phyloP scores from a whole-genome alignment of 345 rosid genomes.

The Aquilaria sinensis region DNA sequence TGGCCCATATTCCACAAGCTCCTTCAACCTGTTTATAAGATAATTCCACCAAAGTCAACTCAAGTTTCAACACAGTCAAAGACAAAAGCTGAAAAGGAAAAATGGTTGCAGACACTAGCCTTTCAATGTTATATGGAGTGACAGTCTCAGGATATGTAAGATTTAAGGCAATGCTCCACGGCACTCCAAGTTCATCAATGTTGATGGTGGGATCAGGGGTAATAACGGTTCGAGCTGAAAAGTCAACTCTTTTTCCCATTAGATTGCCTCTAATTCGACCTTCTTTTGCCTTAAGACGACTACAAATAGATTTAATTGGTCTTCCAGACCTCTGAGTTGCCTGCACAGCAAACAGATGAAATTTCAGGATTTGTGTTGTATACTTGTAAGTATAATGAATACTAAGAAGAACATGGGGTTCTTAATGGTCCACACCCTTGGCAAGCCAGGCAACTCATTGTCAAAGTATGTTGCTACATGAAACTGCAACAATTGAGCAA shows the following conservation, averaged over 20 bases:
- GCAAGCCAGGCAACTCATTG: constrained; percentile 92
- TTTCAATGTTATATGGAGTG: constrained; percentile 87
- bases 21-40: constrained; percentile 55
- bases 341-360: constrained; percentile 29
- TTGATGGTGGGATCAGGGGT: constrained; percentile 91
- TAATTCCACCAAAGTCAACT: too few species aligned
- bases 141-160: constrained; percentile 90
- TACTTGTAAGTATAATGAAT: constrained; percentile 1
- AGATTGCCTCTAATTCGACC: constrained; percentile 88
- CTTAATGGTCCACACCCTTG: constrained; percentile 52
- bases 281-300: constrained; percentile 90
- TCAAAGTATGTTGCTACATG: constrained; percentile 87
- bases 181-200: constrained; percentile 84
- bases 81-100: neutral
- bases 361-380: neutral
- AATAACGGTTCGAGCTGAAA: constrained; percentile 86
- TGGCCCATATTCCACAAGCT: constrained; percentile 94
- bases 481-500: constrained; percentile 81
- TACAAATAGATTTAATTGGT: constrained; percentile 85
- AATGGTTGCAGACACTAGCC: constrained; percentile 19
- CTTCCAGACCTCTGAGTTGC: constrained; percentile 92
- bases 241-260: constrained; percentile 93
- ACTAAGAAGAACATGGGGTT: constrained; percentile 3
- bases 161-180: constrained; percentile 91
- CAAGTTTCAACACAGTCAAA: neutral